Evolutionary conservation across 1,284 basidiomycete species (phyloP), one percentile per base, ranked within the genome.

Genomic region (Caloboletus firmus): DNA sequence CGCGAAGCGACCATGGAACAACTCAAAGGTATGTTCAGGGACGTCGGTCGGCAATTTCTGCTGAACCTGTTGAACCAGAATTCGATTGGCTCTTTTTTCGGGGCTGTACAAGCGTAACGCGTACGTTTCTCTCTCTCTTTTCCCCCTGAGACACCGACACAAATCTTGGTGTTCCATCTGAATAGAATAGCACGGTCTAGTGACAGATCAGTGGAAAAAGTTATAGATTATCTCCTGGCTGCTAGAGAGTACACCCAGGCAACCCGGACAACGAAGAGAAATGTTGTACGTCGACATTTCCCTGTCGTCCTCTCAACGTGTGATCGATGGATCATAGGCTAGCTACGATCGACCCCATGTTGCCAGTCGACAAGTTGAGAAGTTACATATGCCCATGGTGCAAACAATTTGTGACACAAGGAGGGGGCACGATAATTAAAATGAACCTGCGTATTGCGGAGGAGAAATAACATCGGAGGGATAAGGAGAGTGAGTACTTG

Each of bases 301-400:
- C 34, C 4, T 11, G 8, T 18, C 20, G 13, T 28, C n/a, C 15
- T 12, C 12, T 11, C 1, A 39, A 36, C 2, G n/a, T 52, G 45
- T 0, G 28, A 57, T n/a, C 22, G 42, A 30, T 13, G 32, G 13
- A 6, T 12, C 34, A 37, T 22, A 51, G 56, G 45, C 41, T 40
- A 31, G 17, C 24, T n/a, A 18, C 18, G 18, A 31, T 56, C 45
- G 18, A 51, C 10, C 32, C 36, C 32, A 37, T 37, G 45, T 18
- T 41, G 37, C 18, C 3, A 4, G 11, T 13, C 24, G 41, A n/a
- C 15, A 24, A 32, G 30, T 26, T 17, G 37, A 22, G 30, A 13
- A 8, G 17, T n/a, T n/a, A n/a, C n/a, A n/a, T 6, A 52, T 57
- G 22, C 41, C 28, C 36, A 37, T 41, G 46, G 58, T 45, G 58